Evolutionary conservation across 2,329 filamentous ascomycete species (phyloP).

Genomic region (Alternaria tenuissima): DNA sequence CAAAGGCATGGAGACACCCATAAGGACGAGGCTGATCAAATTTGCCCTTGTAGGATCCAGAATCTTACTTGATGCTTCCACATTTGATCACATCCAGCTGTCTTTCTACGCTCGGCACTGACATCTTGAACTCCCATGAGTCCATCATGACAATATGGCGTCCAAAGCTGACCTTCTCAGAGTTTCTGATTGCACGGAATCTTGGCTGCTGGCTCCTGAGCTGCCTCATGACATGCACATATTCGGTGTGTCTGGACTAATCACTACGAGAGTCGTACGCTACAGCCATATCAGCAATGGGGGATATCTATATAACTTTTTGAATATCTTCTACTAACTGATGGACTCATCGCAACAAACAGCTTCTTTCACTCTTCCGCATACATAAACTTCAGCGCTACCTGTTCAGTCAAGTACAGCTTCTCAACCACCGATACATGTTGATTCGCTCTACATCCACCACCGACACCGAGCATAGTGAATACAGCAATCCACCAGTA

Average conservation of each 20-base stretch:
- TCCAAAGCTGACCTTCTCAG: constrained; percentile 22
- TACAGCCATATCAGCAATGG: constrained; percentile 3
- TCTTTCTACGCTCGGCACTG: constrained; percentile 6
- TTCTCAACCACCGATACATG: constrained; percentile 25
- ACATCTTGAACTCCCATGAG: constrained; percentile 6
- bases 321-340: not conserved
- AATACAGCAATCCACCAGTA: constrained; percentile 38
- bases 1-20: not conserved
- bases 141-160: constrained; percentile 28
- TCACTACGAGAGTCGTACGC: not conserved
- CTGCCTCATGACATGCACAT: constrained; percentile 11
- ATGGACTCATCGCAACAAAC: constrained; percentile 24
- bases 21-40: constrained; percentile 19
- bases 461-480: constrained; percentile 27
- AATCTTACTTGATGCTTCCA: constrained; percentile 22
- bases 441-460: constrained; percentile 34
- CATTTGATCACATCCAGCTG: constrained; percentile 17
- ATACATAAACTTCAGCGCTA: constrained; percentile 15
- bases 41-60: constrained; percentile 2
- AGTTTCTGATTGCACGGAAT: constrained; percentile 4
- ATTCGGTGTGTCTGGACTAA: not conserved
- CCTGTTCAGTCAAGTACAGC: constrained; percentile 10
- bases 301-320: constrained; percentile 27
- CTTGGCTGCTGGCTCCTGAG: not conserved
- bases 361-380: constrained; percentile 13